Base-by-base conservation (phyloP, 345 rosid species). In the Rhodamnia rubescens region DNA sequence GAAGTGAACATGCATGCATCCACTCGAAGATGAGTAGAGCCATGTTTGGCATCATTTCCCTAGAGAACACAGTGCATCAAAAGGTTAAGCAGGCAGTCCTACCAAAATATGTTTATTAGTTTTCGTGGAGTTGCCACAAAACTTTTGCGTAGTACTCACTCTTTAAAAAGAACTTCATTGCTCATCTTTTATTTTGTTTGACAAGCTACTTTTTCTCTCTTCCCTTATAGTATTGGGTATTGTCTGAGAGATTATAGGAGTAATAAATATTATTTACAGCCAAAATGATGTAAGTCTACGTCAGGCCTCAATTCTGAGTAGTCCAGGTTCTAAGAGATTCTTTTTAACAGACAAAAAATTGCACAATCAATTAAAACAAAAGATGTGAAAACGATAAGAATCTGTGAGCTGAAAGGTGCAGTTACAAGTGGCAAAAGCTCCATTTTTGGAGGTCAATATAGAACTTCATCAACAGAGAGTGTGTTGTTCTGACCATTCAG, bases 401-500 rank as follows among this genome's bases (percentile, higher is more conserved):
- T 64, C 74, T 29, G 75, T 64, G 29, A 64, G 42, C 42, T 7
- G 75, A 64, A 20, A 61, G 29, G 54, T 53, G 75, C 75, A 64
- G 0, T 29, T 29, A 64, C 3, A 64, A 29, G 75, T 64, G 75
- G 75, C 42, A 64, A 29, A 81, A 50, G 40, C 83, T 14, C 27
- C 58, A 2, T n/a, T 47, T 24, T 82, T 10, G 27, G 26, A 52
- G 58, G 69, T 56, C 54, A 58, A 54, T 49, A 24, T 53, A n/a
- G 49, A 83, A 87, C 83, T 56, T 16, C 83, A 69, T 20, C 54
- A 44, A 27, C 21, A 4, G 57, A 64, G 88, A 13, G 18, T 52
- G 51, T 36, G 55, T 47, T 24, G 24, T 52, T 88, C 96, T 90
- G 86, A 97, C 99, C 99, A 98, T 85, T 98, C 99, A 11, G 99